Percentiles rank a stretch among this genome's conserved stretches.
phyloP scores from a whole-genome alignment of 2,329 filamentous ascomycete species.

The Diaporthe ilicicola region DNA sequence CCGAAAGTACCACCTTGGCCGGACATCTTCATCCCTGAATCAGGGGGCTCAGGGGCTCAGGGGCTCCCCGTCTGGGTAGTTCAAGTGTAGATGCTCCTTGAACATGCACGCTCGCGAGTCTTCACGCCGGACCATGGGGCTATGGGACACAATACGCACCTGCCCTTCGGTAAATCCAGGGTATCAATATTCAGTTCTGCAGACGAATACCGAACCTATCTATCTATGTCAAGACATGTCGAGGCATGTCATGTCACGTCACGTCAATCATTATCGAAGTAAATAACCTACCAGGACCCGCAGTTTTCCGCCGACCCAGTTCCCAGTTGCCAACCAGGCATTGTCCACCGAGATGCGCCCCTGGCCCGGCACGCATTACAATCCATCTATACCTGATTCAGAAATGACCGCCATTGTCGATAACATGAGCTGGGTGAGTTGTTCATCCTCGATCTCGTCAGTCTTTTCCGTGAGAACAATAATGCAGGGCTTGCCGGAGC shows the following conservation, averaged over 20 bases:
- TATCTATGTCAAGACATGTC: constrained; percentile 5
- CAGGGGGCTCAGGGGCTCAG: not conserved
- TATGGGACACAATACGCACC: not conserved
- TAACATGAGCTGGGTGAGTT: not conserved
- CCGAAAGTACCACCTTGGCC: not conserved
- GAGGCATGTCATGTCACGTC: constrained; percentile 1
- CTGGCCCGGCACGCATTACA: not conserved
- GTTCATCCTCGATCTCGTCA: not conserved
- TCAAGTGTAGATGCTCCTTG: not conserved
- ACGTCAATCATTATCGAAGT: not conserved
- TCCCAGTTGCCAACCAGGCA: constrained; percentile 7
- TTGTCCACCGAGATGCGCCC: constrained; percentile 1
- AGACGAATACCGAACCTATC: constrained; percentile 6
- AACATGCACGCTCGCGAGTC: too few relatives aligned
- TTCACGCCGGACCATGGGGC: not conserved
- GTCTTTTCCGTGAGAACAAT: not conserved
- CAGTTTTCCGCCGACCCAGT: constrained; percentile 5
- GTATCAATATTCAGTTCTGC: constrained; percentile 10
- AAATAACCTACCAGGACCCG: constrained; percentile 10
- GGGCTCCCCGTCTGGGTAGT: not conserved
- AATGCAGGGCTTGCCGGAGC: not conserved
- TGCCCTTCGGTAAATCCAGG: not conserved
- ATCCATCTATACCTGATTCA: constrained; percentile 9
- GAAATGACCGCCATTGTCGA: not conserved
- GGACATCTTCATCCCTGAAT: constrained; percentile 8